Evolutionary conservation across 495 filamentous ascomycete species (phyloP), one percentile per base, ranked within the genome.

Genomic region (Annulohypoxylon nitens): DNA sequence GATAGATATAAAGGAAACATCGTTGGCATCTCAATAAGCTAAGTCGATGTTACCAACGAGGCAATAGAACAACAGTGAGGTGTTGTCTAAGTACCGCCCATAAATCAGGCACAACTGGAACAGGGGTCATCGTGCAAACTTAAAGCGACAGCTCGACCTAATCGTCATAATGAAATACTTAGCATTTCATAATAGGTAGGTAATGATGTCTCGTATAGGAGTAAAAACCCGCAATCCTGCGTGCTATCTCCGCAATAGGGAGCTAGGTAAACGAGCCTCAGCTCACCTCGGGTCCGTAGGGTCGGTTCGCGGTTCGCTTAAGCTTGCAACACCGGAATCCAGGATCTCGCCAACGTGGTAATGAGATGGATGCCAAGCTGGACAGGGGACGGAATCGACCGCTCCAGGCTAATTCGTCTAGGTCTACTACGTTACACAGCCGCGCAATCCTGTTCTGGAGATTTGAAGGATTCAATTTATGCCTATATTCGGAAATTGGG

Each of bases 401-500:
- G 53, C 51, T 26, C 59, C 33, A 64, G 59, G 43, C 59, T 53
- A 11, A 41, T 51, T 51, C 64, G 51, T 33, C 43, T 64, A 64
- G 2, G 10, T 51, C 18, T 69, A 20, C 48, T 69, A 73, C 70
- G 64, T 69, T 73, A 65, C 70, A 73, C 47, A 33, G 60, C 47
- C 20, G 65, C 36, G 43, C 30, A 60, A 53, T 59, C 45, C 26
- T 50, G 18, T 25, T 62, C 23, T 60, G 20, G 43, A 37, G 33
- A 62, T 64, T 45, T 6, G 70, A 54, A 73, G 70, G 70, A 73
- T 69, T 20, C 16, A 57, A 37, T 64, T 68, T 64, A 67, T 39
- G 41, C 66, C 71, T 66, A 69, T 74, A 74, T 62, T 41, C 55
- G 65, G 66, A 66, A 69, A 69, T 73, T 66, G 61, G 55, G 55